These are phyloP conservation scores for Musa acuminata DNA, from an alignment of 176 grass and related monocot genomes.

Conservation along the genomic window DNA sequence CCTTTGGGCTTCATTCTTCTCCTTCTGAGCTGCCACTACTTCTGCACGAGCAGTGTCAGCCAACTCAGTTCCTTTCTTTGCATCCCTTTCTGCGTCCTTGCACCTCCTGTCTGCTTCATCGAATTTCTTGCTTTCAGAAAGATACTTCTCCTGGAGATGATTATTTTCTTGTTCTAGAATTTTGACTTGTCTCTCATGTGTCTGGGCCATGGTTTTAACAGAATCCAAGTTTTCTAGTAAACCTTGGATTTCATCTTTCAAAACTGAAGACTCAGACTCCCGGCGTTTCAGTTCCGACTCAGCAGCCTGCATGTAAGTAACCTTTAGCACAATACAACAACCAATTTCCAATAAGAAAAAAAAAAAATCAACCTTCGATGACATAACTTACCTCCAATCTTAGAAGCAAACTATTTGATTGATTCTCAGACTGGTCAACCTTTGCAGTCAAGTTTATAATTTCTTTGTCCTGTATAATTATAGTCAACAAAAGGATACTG, in stretches of 20 bases:
- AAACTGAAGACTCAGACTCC: constrained; percentile 44
- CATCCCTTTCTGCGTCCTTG: constrained; percentile 86
- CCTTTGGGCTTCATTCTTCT: constrained; percentile 69
- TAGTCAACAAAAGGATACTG: constrained; percentile 1
- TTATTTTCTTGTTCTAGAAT: constrained; percentile 91
- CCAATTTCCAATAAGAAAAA: not conserved
- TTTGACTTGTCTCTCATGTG: constrained; percentile 55
- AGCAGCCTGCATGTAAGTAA: constrained; percentile 34
- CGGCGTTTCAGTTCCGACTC: constrained; percentile 64
- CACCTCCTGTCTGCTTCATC: constrained; percentile 69
- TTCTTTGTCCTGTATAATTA: constrained; percentile 55
- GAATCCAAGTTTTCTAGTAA: constrained; percentile 56
- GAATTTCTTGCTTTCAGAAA: constrained; percentile 62
- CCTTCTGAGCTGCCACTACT: constrained; percentile 58
- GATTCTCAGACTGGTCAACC: constrained; percentile 67
- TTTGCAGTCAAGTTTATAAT: constrained; percentile 62
- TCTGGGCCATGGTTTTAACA: constrained; percentile 49
- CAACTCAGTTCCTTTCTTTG: constrained; percentile 69
- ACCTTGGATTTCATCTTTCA: constrained; percentile 75
- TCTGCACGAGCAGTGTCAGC: constrained; percentile 69
- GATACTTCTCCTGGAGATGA: constrained; percentile 71
- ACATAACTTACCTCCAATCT: constrained; percentile 55
- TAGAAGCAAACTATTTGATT: constrained; percentile 51
- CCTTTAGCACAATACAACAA: not conserved
- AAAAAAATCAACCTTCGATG: not conserved